A percentile compares a stretch with the other conserved stretches of the same genome.
Conservation (phyloP, 495 filamentous ascomycete genomes). For the Aspergillus avenaceus region DNA sequence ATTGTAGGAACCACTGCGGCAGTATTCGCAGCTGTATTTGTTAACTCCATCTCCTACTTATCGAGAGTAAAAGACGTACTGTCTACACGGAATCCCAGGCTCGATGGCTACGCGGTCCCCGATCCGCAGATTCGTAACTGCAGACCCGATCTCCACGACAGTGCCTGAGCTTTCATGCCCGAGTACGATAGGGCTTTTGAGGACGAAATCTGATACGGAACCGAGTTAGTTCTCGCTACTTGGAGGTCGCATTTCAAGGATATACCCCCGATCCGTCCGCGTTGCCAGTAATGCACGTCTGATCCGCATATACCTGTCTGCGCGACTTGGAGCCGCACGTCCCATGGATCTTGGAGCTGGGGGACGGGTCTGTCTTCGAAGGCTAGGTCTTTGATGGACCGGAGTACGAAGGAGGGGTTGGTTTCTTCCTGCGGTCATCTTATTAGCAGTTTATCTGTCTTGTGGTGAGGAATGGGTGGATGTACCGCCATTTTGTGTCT, state of each 20-base stretch:
- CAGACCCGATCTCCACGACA: conserved; percentile 55
- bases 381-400: conserved; percentile 27
- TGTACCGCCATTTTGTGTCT: no score
- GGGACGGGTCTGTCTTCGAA: conserved; percentile 34
- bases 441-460: no score
- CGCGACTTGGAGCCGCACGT: conserved; percentile 41
- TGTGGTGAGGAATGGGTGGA: no score
- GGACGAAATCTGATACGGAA: conserved; percentile 49
- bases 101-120: conserved; percentile 77
- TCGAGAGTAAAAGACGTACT: conserved; percentile 24
- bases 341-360: conserved; percentile 21
- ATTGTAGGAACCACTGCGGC: conserved; percentile 39
- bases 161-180: conserved; percentile 67
- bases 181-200: conserved; percentile 62
- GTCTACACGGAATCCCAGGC: conserved; percentile 70
- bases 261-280: conserved; percentile 64
- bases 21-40: conserved; percentile 31
- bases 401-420: conserved; percentile 39
- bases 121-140: conserved; percentile 49
- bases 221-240: not conserved
- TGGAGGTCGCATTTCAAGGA: no score
- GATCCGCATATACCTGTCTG: conserved; percentile 47
- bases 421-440: not conserved
- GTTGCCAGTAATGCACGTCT: conserved; percentile 71
- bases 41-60: not conserved